Percentiles rank a stretch among this genome's conserved stretches.
Evolutionary conservation across 2,329 filamentous ascomycete genomes (phyloP).

Genomic region (Ascochyta koolunga): DNA sequence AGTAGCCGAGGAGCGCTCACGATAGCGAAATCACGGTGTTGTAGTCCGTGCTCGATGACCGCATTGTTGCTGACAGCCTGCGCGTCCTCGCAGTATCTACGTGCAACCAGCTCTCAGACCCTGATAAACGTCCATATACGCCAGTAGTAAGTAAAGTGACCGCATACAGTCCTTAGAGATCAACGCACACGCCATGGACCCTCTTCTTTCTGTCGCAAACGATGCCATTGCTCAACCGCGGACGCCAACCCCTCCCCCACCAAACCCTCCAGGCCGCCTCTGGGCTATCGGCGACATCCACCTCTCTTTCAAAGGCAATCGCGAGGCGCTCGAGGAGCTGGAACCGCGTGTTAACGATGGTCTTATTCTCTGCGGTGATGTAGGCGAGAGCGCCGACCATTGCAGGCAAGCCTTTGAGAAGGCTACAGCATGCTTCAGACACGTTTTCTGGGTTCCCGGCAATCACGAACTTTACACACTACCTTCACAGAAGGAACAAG

Average conservation of each 20-base stretch:
- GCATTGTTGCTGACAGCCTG: slow-evolving; percentile 14
- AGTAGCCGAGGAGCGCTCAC: background rate
- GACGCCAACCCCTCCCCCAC: slow-evolving; percentile 7
- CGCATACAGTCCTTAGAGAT: background rate
- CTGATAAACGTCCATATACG: background rate
- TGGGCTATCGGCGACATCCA: slow-evolving; percentile 56
- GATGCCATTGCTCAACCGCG: slow-evolving; percentile 8
- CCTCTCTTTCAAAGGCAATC: slow-evolving; percentile 54
- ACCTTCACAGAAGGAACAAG: slow-evolving; percentile 45
- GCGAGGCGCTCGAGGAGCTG: slow-evolving; percentile 52
- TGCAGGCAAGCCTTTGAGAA: slow-evolving; percentile 45
- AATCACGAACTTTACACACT: slow-evolving; percentile 66
- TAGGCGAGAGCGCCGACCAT: slow-evolving; percentile 45
- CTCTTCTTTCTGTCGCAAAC: slow-evolving; percentile 29
- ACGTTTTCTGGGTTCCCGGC: slow-evolving; percentile 63
- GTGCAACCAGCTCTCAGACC: background rate
- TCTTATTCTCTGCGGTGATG: slow-evolving; percentile 54
- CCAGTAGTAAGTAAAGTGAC: background rate
- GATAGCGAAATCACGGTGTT: slow-evolving; percentile 10
- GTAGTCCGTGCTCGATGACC: slow-evolving; percentile 18
- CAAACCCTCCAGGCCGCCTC: slow-evolving; percentile 35
- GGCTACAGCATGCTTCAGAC: slow-evolving; percentile 51
- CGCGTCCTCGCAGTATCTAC: background rate
- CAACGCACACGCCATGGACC: slow-evolving; percentile 21
- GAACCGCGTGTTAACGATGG: slow-evolving; percentile 50